phyloP scores from a whole-genome alignment of 78 protist genomes.

The Guillardia theta region DNA sequence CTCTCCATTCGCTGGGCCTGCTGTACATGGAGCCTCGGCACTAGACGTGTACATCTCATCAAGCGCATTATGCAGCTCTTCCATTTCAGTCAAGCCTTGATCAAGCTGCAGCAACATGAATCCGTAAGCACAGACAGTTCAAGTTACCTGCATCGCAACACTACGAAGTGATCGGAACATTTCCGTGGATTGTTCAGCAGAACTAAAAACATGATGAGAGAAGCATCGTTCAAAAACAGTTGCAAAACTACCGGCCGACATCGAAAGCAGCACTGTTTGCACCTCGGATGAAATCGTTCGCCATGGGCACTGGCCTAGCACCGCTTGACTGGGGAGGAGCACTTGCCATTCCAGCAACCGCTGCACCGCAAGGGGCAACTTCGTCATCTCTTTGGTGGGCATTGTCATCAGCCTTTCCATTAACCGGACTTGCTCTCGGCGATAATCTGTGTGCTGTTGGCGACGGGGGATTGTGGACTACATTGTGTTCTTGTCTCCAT shows the following conservation, averaged over 20 bases:
- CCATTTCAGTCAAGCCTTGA: slow-evolving; percentile 7
- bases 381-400: not conserved
- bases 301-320: not conserved
- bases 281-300: not conserved
- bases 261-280: not conserved
- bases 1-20: not conserved
- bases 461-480: not conserved
- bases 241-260: not conserved
- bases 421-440: not conserved
- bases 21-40: too few species aligned
- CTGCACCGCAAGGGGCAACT: not conserved
- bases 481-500: slow-evolving; percentile 9
- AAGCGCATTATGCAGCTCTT: not conserved
- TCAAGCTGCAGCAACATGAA: not conserved
- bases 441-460: not conserved
- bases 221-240: not conserved
- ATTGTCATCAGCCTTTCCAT: not conserved
- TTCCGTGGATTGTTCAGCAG: slow-evolving; percentile 21
- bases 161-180: not conserved
- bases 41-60: too few species aligned
- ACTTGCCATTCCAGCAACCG: not conserved
- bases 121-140: not conserved
- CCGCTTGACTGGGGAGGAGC: not conserved
- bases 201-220: not conserved
- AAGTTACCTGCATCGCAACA: not conserved